phyloP scores from a whole-genome alignment of 2,329 filamentous ascomycete species.

The Monilinia vaccinii-corymbosi region DNA sequence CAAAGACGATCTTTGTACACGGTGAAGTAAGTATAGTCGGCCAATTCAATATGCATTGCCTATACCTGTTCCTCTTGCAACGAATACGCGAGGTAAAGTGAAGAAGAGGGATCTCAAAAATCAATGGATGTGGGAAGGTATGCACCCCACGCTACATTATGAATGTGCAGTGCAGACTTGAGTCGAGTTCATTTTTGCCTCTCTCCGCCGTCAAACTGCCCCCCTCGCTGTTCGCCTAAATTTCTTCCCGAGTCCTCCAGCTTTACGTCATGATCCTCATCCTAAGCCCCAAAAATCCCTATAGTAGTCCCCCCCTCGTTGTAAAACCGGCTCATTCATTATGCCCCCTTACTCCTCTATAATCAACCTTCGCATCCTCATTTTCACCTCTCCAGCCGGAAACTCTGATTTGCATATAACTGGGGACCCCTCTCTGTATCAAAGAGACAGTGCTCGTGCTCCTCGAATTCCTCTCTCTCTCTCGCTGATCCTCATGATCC shows the following conservation, averaged over 20 bases:
- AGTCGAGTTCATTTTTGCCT: too few species aligned
- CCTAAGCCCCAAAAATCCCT: slow-evolving; percentile 19
- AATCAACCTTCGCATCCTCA: slow-evolving; percentile 60
- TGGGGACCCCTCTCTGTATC: slow-evolving; percentile 51
- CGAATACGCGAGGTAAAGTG: too few species aligned
- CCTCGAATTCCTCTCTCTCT: slow-evolving; percentile 51
- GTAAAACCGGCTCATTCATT: slow-evolving; percentile 55
- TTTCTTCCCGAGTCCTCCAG: neutral
- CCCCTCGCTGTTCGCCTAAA: too few species aligned
- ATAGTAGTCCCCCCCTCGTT: slow-evolving; percentile 48
- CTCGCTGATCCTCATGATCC: slow-evolving; percentile 44
- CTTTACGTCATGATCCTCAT: slow-evolving; percentile 27
- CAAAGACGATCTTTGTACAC: too few species aligned
- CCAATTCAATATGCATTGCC: too few species aligned
- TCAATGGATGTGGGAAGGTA: too few species aligned
- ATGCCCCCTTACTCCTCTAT: slow-evolving; percentile 52
- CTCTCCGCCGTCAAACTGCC: too few species aligned
- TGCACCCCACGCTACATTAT: too few species aligned
- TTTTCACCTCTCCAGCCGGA: slow-evolving; percentile 52
- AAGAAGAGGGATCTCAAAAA: too few species aligned
- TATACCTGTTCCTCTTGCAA: too few species aligned
- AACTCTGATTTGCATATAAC: slow-evolving; percentile 55
- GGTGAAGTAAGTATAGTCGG: too few species aligned
- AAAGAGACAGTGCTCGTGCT: slow-evolving; percentile 58
- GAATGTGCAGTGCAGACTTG: too few species aligned